Evolutionary conservation across 108 stramenopile genomes (phyloP).

Genomic region (Nitzschia inconspicua): DNA sequence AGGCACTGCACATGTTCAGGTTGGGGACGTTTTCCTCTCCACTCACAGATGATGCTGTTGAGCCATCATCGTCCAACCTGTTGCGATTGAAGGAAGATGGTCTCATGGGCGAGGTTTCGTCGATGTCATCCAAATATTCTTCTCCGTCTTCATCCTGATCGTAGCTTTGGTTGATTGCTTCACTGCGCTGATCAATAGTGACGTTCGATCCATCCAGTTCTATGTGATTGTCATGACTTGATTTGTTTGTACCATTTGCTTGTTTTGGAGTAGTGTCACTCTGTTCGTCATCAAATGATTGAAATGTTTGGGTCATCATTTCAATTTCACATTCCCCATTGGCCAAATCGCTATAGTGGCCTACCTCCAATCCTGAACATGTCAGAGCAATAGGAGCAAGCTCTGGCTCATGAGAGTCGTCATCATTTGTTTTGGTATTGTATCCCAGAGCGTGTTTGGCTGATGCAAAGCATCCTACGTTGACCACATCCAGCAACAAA

Average conservation of each 20-base stretch:
- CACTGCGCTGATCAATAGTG: too few relatives aligned
- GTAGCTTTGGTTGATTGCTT: neutral
- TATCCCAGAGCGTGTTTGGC: conserved; percentile 49
- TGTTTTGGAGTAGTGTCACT: too few relatives aligned
- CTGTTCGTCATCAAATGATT: too few relatives aligned
- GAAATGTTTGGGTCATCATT: too few relatives aligned
- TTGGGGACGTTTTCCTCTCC: conserved; percentile 39
- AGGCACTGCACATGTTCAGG: conserved; percentile 84
- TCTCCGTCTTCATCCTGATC: conserved; percentile 22
- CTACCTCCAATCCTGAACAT: too few relatives aligned
- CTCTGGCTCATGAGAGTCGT: conserved; percentile 45
- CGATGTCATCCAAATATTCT: conserved; percentile 3
- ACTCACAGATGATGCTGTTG: conserved; percentile 13
- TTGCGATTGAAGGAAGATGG: conserved; percentile 21
- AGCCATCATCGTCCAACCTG: conserved; percentile 20
- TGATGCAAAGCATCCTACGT: conserved; percentile 70
- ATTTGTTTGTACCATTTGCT: too few relatives aligned
- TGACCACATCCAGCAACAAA: conserved; percentile 65
- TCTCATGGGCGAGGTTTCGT: neutral
- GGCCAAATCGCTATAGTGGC: too few relatives aligned
- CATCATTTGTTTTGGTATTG: conserved; percentile 33
- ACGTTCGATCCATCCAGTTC: too few relatives aligned
- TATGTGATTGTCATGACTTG: too few relatives aligned
- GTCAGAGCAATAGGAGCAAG: conserved; percentile 32
- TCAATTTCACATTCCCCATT: too few relatives aligned